These are phyloP conservation scores for Paramecium primaurelia DNA, from an alignment of 73 alveolate species.

Conservation along the genomic window DNA sequence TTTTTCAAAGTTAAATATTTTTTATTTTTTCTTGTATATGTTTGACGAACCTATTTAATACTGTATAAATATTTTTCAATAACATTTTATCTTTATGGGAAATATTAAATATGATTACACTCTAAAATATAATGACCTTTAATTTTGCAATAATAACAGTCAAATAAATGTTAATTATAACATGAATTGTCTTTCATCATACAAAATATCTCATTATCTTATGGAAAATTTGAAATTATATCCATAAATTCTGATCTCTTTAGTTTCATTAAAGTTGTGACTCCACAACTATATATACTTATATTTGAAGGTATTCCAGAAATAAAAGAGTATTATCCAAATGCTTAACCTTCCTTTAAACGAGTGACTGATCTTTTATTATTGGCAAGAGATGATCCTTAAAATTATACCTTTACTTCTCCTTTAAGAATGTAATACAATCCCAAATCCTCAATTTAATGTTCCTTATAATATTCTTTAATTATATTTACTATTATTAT, in stretches of 20 bases:
- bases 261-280: background rate
- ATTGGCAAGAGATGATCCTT: background rate
- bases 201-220: background rate
- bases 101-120: background rate
- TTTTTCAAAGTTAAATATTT: background rate
- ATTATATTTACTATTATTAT: background rate
- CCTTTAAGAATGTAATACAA: background rate
- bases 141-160: constrained; percentile 5
- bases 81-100: background rate
- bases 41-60: background rate
- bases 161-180: background rate
- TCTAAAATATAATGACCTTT: background rate
- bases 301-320: background rate
- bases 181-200: background rate
- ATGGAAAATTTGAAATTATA: background rate
- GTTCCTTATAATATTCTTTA: background rate
- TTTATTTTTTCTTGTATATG: background rate
- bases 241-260: constrained; percentile 5
- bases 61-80: background rate
- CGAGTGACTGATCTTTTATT: background rate
- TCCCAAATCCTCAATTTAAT: background rate
- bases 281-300: background rate
- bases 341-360: background rate
- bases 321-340: constrained; percentile 16
- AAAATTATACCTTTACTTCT: background rate